Evolutionary conservation across 495 filamentous ascomycete genomes (phyloP), one percentile per base, ranked within the genome.

Genomic region (Talaromyces nanjingensis): DNA sequence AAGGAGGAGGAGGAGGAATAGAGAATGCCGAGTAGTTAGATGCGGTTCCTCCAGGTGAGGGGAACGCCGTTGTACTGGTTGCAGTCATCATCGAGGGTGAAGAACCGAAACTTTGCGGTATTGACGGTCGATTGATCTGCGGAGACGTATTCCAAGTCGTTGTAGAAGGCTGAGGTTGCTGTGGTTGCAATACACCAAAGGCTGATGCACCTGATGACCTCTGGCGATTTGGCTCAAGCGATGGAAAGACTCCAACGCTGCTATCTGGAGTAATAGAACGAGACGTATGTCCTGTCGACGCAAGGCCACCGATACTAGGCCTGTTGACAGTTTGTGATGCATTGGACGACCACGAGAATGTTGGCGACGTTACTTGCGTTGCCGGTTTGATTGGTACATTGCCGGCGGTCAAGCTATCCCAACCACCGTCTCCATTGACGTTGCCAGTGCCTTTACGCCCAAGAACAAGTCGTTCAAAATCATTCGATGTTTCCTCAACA

Each of bases 401-500:
- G 52, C 75, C 75, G 68, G 74, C 73, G 49, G 62, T 79, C 70
- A 72, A 57, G 18, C 49, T 70, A 53, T 70, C 73, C 75, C 75
- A 79, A 25, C 70, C 62, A 63, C 73, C 72, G 53, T 80, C 73
- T 34, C 77, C 71, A 18, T 65, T 69, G 57, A 67, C 70, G 7
- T 67, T 66, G 5, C 69, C 65, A 2, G 68, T 65, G 0, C 65
- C 24, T 16, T 66, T 73, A 61, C 77, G 78, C 14, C 93, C 93
- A 69, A 92, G 89, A 14, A 98, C 92, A 20, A 98, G 83, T 1
- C 83, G 81, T 71, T 96, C 92, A 68, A 97, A 98, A 69, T 91
- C 91, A 59, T 85, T 81, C 65, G 88, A 84, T 3, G 83, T 78
- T 18, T 69, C 70, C 24, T 81, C 76, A 6, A 59, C 68, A n/a